A percentile compares a stretch with the other conserved stretches of the same genome.
These are phyloP conservation scores for Xylariaceae sp. DNA, from an alignment of 2,329 filamentous ascomycete genomes.

Conservation along the genomic window DNA sequence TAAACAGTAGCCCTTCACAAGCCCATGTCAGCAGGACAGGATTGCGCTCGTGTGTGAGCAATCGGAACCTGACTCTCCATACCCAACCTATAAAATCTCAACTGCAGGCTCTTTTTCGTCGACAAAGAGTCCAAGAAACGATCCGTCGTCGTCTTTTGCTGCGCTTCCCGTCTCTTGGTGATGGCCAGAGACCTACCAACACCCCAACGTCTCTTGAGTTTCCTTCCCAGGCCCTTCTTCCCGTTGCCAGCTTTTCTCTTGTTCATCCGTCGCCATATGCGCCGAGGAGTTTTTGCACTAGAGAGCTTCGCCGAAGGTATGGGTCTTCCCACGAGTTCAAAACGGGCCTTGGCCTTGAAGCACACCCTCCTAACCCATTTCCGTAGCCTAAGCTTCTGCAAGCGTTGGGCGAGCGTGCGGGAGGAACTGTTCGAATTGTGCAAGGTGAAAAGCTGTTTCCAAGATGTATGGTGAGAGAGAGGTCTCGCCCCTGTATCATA, in stretches of 20 bases:
- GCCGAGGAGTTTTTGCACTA: conserved; percentile 1
- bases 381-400: conserved; percentile 24
- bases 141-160: neutral
- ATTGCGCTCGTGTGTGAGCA: conserved; percentile 7
- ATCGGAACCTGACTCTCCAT: neutral
- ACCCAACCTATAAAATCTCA: neutral
- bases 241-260: neutral
- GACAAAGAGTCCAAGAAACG: conserved; percentile 1
- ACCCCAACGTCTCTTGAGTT: conserved; percentile 3
- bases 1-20: neutral
- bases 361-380: conserved; percentile 27
- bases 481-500: neutral
- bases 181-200: neutral
- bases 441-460: conserved; percentile 11
- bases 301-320: neutral
- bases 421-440: conserved; percentile 14
- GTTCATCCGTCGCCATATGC: conserved; percentile 12
- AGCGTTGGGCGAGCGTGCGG: conserved; percentile 13
- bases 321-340: conserved; percentile 17
- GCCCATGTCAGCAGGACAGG: conserved; percentile 7
- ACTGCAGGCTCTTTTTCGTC: conserved; percentile 9
- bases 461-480: conserved; percentile 6
- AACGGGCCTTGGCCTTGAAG: conserved; percentile 23
- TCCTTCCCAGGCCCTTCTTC: neutral
- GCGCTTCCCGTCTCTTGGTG: neutral